A percentile compares a stretch with the other conserved stretches of the same genome.
These are phyloP conservation scores for Phoenix dactylifera DNA, from an alignment of 176 grass and related monocot species.

Conservation along the genomic window DNA sequence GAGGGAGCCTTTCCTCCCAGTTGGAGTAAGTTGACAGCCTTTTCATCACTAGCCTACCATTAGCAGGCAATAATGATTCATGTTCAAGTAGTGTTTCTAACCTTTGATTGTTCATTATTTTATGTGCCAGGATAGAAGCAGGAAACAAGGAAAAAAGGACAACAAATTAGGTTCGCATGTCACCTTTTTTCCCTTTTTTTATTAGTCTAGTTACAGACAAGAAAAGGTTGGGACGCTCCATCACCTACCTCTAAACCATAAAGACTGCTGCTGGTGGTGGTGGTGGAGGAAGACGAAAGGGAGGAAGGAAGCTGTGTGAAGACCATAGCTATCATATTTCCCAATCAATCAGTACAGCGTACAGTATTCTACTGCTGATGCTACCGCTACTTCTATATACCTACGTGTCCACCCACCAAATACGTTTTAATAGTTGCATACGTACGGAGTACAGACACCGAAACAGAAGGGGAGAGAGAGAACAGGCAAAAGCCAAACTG, in stretches of 20 bases:
- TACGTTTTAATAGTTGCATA: slow-evolving; percentile 36
- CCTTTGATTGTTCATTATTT: slow-evolving; percentile 21
- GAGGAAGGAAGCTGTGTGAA: background rate
- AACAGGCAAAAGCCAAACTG: slow-evolving; percentile 29
- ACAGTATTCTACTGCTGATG: background rate
- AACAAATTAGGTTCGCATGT: slow-evolving; percentile 33
- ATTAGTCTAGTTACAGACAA: slow-evolving; percentile 21
- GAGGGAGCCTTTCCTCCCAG: slow-evolving; percentile 22
- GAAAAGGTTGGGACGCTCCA: slow-evolving; percentile 15
- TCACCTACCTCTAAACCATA: slow-evolving; percentile 11
- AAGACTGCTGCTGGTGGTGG: background rate
- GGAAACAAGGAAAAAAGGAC: slow-evolving; percentile 20
- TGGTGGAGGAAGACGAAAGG: background rate
- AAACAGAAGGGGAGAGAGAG: slow-evolving; percentile 24
- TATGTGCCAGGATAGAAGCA: slow-evolving; percentile 27
- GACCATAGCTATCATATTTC: too few species aligned
- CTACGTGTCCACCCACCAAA: slow-evolving; percentile 16
- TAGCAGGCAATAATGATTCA: slow-evolving; percentile 12
- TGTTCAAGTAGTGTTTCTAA: slow-evolving; percentile 1
- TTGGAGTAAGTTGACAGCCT: slow-evolving; percentile 32
- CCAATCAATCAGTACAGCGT: too few species aligned
- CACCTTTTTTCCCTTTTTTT: slow-evolving; percentile 21
- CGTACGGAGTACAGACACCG: slow-evolving; percentile 34
- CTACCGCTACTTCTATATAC: slow-evolving; percentile 10
- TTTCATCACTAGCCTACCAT: background rate